These are phyloP conservation scores for Leucogyrophana mollusca DNA, from an alignment of 768 basidiomycete species.

Conservation along the genomic window DNA sequence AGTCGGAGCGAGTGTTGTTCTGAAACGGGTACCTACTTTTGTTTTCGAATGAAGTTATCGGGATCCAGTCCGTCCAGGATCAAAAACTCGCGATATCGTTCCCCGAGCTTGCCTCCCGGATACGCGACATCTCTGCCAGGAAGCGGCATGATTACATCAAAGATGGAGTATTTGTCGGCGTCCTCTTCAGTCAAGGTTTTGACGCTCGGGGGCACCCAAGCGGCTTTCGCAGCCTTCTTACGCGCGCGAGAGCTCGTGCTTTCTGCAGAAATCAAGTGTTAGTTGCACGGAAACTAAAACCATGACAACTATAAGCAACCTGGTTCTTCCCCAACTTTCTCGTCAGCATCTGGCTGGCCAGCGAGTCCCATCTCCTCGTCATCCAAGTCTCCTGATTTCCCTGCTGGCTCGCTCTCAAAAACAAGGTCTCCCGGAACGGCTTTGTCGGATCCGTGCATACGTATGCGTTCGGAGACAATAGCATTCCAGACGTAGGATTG, in stretches of 20 bases:
- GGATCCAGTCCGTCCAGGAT: conserved; percentile 86
- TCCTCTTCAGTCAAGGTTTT: conserved; percentile 79
- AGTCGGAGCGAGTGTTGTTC: conserved; percentile 7
- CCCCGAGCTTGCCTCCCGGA: conserved; percentile 85
- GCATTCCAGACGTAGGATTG: conserved; percentile 99
- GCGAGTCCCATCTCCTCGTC: conserved; percentile 27
- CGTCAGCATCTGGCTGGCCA: conserved; percentile 28
- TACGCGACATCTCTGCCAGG: conserved; percentile 94
- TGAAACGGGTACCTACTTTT: conserved; percentile 57
- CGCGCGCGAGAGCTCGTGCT: conserved; percentile 12
- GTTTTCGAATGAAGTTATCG: conserved; percentile 84
- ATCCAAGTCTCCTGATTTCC: conserved; percentile 16
- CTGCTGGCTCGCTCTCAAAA: conserved; percentile 46
- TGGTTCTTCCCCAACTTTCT: conserved; percentile 34
- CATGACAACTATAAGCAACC: conserved; percentile 20
- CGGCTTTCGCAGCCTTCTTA: conserved; percentile 21
- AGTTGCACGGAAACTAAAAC: conserved; percentile 5
- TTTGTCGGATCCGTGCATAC: conserved; percentile 65
- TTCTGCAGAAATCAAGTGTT: conserved; percentile 13
- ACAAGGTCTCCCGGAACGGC: conserved; percentile 92
- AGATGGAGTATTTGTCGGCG: conserved; percentile 78
- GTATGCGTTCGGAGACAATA: conserved; percentile 91
- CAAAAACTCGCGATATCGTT: conserved; percentile 81
- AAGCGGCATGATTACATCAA: conserved; percentile 96
- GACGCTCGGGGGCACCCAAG: conserved; percentile 64